phyloP scores from a whole-genome alignment of 148 eudicot species.

The Chenopodium album region DNA sequence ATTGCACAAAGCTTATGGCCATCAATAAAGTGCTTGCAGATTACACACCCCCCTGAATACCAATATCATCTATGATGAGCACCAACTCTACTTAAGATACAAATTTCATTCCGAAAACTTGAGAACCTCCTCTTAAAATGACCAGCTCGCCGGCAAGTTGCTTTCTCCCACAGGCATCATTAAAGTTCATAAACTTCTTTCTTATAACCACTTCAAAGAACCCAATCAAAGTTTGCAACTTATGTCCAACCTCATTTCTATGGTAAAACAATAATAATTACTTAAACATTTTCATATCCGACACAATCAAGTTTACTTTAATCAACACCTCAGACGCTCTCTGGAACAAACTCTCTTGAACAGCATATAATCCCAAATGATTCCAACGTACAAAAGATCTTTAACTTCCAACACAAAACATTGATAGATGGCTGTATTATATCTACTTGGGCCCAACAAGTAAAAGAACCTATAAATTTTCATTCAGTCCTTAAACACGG shows the following conservation, averaged over 20 bases:
- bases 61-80: not conserved
- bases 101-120: not conserved
- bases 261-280: too few species aligned
- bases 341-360: not conserved
- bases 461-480: not conserved
- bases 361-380: too few species aligned
- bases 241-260: too few species aligned
- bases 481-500: not conserved
- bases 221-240: not conserved
- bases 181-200: not conserved
- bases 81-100: not conserved
- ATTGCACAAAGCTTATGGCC: not conserved
- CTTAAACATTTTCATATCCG: too few species aligned
- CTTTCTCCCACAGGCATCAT: not conserved
- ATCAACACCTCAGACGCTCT: not conserved
- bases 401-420: too few species aligned
- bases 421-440: too few species aligned
- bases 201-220: not conserved
- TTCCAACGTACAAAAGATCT: too few species aligned
- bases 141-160: not conserved
- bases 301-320: too few species aligned
- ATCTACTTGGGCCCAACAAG: not conserved
- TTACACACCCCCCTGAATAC: not conserved
- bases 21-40: not conserved
- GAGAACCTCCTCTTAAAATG: not conserved